phyloP scores from a whole-genome alignment of 495 filamentous ascomycete species.

The Umbilicaria muhlenbergii region DNA sequence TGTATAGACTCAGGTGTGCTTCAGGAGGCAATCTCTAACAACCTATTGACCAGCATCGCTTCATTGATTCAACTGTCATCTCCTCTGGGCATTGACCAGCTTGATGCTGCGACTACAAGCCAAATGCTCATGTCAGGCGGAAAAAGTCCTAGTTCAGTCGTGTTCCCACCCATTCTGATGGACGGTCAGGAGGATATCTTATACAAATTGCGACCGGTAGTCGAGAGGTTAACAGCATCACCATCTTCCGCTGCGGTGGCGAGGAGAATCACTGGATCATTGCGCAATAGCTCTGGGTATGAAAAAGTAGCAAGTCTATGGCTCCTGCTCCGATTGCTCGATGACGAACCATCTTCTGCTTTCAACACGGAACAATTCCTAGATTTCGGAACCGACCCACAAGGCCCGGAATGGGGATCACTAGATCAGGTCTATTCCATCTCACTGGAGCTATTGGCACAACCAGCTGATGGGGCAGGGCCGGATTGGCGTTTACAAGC shows the following conservation, averaged over 20 bases:
- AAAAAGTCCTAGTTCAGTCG: neutral
- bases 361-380: constrained; percentile 53
- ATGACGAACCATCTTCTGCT: constrained; percentile 27
- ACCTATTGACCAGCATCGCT: constrained; percentile 30
- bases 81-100: constrained; percentile 14
- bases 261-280: constrained; percentile 39
- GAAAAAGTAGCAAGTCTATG: constrained; percentile 60
- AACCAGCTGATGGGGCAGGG: constrained; percentile 30
- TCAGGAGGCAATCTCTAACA: constrained; percentile 45
- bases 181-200: constrained; percentile 11
- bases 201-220: constrained; percentile 26
- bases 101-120: constrained; percentile 11
- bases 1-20: constrained; percentile 56
- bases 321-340: constrained; percentile 61
- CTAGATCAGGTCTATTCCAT: constrained; percentile 71
- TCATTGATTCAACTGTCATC: constrained; percentile 20
- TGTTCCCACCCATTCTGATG: constrained; percentile 46
- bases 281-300: constrained; percentile 36
- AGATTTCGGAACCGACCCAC: constrained; percentile 27
- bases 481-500: constrained; percentile 55
- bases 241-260: constrained; percentile 22
- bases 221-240: constrained; percentile 19
- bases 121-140: constrained; percentile 1
- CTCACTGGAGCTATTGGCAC: constrained; percentile 46
- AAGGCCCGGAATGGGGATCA: constrained; percentile 33